Evolutionary conservation across 2,329 filamentous ascomycete species (phyloP), one percentile per base, ranked within the genome.

Genomic region (Botrytis fragariae): DNA sequence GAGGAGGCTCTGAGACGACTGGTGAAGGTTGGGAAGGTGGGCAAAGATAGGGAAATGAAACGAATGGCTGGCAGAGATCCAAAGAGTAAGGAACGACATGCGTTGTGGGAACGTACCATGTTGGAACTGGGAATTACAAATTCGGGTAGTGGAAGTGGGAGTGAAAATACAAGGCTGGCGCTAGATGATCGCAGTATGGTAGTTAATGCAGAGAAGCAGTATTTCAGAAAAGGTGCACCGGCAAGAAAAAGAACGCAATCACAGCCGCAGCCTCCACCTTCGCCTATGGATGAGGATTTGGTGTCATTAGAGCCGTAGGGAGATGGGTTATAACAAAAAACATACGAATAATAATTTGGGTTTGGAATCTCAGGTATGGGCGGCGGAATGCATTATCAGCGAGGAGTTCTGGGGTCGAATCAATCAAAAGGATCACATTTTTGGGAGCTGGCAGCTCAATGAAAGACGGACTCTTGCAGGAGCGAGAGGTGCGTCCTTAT

Each of bases 151-250:
- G 37, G 39, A 16, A 62, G n/a, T 48, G 75, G 78, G 74, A 75
- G 81, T 75, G 74, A 78, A 68, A 68, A 32, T 20, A 42, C 39
- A 51, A 59, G 71, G 8, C 20, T 57, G 16, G 64, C 51, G 20
- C 88, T 90, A 20, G 76, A 88, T 87, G 89, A 91, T 74, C 86
- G 89, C 76, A 90, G 88, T 78, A 89, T 90, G 84, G 88, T 91
- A 80, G 89, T 91, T 48, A 90, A 91, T 75, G 85, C 87, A 3
- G 86, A 88, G 39, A 83, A 83, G 70, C 81, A 82, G 16, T 88
- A 87, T 74, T 83, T 85, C 61, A 86, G 89, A 59, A 87, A 87
- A 75, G 77, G 78, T 22, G 75, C 75, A 16, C 60, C 75, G 5
- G 59, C 71, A 45, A 79, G 77, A 69, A 78, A 75, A 54, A 78